phyloP scores from a whole-genome alignment of 2,329 filamentous ascomycete genomes.

The Cercospora beticola region DNA sequence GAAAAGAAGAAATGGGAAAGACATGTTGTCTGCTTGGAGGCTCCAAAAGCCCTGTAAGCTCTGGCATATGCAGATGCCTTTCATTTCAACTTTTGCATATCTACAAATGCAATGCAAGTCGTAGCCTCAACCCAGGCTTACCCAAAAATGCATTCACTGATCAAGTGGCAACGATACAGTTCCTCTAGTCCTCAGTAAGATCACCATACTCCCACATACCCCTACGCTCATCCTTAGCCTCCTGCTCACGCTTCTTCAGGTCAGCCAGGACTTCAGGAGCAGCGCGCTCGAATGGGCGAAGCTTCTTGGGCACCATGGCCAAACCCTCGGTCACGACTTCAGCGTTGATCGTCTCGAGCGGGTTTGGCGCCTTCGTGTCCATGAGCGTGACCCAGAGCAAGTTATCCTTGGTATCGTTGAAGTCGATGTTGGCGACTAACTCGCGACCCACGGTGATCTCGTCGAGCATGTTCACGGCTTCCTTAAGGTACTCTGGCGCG shows the following conservation, averaged over 20 bases:
- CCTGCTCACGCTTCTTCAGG: slow-evolving; percentile 69
- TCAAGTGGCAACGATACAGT: background rate
- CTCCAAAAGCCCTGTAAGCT: background rate
- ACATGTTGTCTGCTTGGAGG: background rate
- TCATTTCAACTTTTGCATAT: background rate
- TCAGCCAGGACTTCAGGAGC: slow-evolving; percentile 70
- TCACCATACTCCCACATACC: slow-evolving; percentile 99
- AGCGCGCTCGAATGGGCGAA: slow-evolving; percentile 85
- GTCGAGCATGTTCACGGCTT: slow-evolving; percentile 73
- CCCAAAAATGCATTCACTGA: background rate
- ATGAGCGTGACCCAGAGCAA: slow-evolving; percentile 80
- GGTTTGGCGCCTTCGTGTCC: slow-evolving; percentile 64
- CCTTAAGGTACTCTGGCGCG: slow-evolving; percentile 76
- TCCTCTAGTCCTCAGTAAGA: slow-evolving; percentile 70
- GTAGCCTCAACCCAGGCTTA: background rate
- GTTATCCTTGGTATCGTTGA: slow-evolving; percentile 72
- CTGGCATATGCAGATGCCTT: background rate
- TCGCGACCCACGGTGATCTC: slow-evolving; percentile 69
- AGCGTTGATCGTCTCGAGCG: slow-evolving; percentile 82
- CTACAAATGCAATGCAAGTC: slow-evolving; percentile 1
- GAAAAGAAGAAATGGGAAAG: no score
- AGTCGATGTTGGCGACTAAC: slow-evolving; percentile 89
- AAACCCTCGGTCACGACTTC: slow-evolving; percentile 80
- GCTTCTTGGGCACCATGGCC: slow-evolving; percentile 87
- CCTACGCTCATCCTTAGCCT: slow-evolving; percentile 74